phyloP scores from a whole-genome alignment of 2,329 filamentous ascomycete genomes.

The Acrocalymma vagum region DNA sequence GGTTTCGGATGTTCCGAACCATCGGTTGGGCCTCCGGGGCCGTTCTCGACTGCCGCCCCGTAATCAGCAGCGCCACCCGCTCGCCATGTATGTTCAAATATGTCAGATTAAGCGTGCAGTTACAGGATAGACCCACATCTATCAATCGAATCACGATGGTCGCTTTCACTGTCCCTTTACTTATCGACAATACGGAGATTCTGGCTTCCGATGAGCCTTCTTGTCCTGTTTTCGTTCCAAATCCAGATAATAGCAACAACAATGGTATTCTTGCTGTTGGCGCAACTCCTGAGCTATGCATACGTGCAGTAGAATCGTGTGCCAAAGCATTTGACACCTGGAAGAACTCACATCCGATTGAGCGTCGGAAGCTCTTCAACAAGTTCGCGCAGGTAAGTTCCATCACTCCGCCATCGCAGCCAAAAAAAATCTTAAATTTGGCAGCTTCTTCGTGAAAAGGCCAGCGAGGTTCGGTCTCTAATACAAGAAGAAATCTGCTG shows the following conservation, averaged over 20 bases:
- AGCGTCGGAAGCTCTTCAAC: background rate
- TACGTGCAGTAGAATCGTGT: background rate
- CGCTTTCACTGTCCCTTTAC: background rate
- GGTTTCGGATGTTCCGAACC: no score
- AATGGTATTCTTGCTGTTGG: slow-evolving; percentile 1
- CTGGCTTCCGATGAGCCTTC: background rate
- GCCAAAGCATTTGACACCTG: background rate
- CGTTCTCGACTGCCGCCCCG: no score
- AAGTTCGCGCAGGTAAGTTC: no score
- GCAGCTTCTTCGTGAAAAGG: no score
- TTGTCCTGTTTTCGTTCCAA: background rate
- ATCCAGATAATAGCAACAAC: slow-evolving; percentile 1
- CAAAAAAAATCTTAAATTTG: no score
- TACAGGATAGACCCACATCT: no score
- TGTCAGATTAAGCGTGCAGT: no score
- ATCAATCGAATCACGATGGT: no score
- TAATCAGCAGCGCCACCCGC: no score
- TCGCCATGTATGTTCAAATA: no score
- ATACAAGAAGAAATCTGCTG: background rate
- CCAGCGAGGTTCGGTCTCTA: background rate
- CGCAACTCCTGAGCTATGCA: background rate
- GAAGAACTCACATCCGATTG: background rate
- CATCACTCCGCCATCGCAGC: no score
- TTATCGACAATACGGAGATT: background rate
- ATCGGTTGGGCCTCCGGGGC: no score